A percentile compares a stretch with the other conserved stretches of the same genome.
Evolutionary conservation across 2,329 filamentous ascomycete genomes (phyloP).

Genomic region (Sclerotinia sclerotiorum): DNA sequence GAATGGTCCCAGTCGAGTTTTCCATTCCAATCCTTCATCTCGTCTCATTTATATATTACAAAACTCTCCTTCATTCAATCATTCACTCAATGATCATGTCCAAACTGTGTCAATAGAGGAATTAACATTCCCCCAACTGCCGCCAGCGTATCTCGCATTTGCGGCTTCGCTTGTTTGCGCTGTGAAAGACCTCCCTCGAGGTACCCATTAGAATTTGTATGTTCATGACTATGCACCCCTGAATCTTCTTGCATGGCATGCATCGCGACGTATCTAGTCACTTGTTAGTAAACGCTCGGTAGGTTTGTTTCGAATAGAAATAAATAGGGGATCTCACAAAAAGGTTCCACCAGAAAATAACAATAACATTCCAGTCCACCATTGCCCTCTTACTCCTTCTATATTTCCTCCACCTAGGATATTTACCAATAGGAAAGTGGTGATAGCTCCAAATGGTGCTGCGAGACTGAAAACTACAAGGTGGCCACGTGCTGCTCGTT

Average conservation of each 20-base stretch:
- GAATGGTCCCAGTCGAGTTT: background rate
- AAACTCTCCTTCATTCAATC: background rate
- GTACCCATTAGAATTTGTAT: constrained; percentile 53
- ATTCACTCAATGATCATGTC: constrained; percentile 61
- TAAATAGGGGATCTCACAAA: constrained; percentile 60
- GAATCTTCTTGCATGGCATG: constrained; percentile 89
- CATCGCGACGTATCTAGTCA: constrained; percentile 86
- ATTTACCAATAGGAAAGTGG: constrained; percentile 78
- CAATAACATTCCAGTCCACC: constrained; percentile 89
- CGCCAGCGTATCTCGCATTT: constrained; percentile 67
- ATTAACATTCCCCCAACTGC: constrained; percentile 76
- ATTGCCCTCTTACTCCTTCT: constrained; percentile 57
- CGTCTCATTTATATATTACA: constrained; percentile 3
- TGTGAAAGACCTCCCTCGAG: constrained; percentile 49
- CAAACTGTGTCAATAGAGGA: constrained; percentile 74
- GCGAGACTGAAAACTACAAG: constrained; percentile 89
- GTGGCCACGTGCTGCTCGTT: constrained; percentile 79
- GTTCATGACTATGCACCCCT: constrained; percentile 44
- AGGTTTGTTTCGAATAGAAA: background rate
- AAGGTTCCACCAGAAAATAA: constrained; percentile 97
- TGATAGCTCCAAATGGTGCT: constrained; percentile 79
- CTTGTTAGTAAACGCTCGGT: constrained; percentile 30
- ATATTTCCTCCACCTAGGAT: constrained; percentile 64
- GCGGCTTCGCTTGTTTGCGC: constrained; percentile 55
- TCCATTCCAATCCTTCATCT: background rate